Evolutionary conservation across 805 yeast genomes (phyloP), one percentile per base, ranked within the genome.

Genomic region (Schwanniomyces vanrijiae): DNA sequence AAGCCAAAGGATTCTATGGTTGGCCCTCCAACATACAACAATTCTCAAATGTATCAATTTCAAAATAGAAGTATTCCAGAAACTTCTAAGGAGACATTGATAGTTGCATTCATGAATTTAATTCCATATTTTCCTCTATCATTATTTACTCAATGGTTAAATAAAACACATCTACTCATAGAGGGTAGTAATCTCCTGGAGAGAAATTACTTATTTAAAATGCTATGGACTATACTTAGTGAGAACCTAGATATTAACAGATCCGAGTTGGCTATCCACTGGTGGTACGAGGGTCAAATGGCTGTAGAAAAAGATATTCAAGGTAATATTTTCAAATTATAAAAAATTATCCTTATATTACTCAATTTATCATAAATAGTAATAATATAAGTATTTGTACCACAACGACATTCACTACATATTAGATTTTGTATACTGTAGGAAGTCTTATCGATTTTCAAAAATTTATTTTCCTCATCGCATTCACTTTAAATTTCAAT

Each of bases 171-270:
- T 72, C 51, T 44, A 19, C 59, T 75, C 46, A 56, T 68, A 13
- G 45, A 56, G 5, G 56, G 61, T 20, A 68, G 79, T 20, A 62
- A 65, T 37, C 48, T 47, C 0, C 52, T 51, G 22, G 87, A 83
- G 53, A 57, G 55, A 18, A 49, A 49, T 1, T 74, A 62, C 33
- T 65, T 83, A 44, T 57, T 65, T 10, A 66, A 62, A 18, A 60
- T 61, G 38, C 55, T 82, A 40, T 83, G 88, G 86, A 74, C 71
- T 35, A 65, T 75, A 22, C 59, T 85, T 3, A 75, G 84, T 41
- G 85, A 81, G 52, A 83, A 79, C 48, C 67, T 80, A 45, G 85
- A 81, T 53, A 65, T 81, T 46, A 81, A 80, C 51, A 70, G 84
- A 52, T 77, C 82, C 4, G 78, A 75, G 37, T 45, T 80, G 35